Conservation (phyloP, 2,329 filamentous ascomycete genomes). For the Penicillium sp. region DNA sequence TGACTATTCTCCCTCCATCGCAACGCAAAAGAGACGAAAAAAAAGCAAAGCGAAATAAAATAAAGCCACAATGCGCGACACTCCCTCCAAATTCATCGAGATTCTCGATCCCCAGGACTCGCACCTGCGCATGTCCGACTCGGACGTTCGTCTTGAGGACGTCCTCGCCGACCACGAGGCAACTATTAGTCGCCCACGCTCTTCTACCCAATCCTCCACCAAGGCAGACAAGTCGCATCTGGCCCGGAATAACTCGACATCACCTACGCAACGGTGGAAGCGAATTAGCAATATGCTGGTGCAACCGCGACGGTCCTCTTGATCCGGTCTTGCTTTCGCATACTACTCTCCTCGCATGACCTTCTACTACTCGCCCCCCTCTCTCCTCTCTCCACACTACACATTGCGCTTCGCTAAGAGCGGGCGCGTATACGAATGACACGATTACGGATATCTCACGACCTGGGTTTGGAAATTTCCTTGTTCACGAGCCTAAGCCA, state of each 20-base stretch:
- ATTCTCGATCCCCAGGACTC: constrained; percentile 48
- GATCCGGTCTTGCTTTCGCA: not conserved
- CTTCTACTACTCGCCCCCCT: not conserved
- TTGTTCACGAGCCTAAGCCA: not conserved
- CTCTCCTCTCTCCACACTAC: not conserved
- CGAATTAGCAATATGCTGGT: constrained; percentile 42
- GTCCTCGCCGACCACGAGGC: constrained; percentile 51
- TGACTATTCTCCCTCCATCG: not conserved
- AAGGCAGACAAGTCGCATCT: constrained; percentile 39
- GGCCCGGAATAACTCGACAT: constrained; percentile 31
- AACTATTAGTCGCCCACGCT: constrained; percentile 42
- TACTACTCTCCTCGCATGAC: not conserved
- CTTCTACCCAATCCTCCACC: constrained; percentile 45
- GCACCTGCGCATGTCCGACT: constrained; percentile 44
- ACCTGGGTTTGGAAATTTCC: not conserved
- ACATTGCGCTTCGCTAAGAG: not conserved
- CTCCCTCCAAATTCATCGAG: constrained; percentile 52
- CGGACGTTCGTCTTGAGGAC: constrained; percentile 52
- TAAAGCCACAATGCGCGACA: constrained; percentile 38
- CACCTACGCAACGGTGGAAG: constrained; percentile 42
- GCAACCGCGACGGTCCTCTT: constrained; percentile 36
- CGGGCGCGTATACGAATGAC: constrained; percentile 10
- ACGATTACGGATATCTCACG: constrained; percentile 18
- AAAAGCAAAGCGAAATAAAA: constrained; percentile 4
- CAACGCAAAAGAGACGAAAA: not conserved